Base-by-base conservation (phyloP, 257 asterid genomes). In the Gynochthodes officinalis region DNA sequence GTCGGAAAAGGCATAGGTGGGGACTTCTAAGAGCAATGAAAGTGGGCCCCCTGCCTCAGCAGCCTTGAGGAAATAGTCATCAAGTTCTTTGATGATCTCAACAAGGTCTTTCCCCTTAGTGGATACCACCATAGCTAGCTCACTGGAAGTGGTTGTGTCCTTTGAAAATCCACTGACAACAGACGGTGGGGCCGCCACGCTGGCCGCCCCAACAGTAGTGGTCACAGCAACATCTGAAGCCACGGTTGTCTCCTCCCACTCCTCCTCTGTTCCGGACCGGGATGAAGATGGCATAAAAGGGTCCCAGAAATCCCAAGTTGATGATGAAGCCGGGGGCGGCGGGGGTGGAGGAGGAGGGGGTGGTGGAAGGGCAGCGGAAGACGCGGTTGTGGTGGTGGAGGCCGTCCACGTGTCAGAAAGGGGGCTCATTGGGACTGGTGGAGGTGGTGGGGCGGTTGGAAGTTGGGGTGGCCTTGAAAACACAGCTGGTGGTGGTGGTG, bases 261-360 rank as follows among this genome's bases (percentile, higher is more conserved):
- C 95, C 76, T 89, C 96, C 84, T 88, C 96, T 0, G 86, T 87
- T 7, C 46, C 92, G 3, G 95, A 83, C 81, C 93, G 75, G 16
- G 89, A 85, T 0, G 92, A 72, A 19, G 88, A 62, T 0, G 93
- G 98, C 85, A 90, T 80, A 63, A 94, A 92, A 1, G 99, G 98
- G 85, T 91, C 96, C 97, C 97, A 94, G 83, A 91, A 91, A 78
- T 94, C 98, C 99, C 98, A 94, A 46, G 89, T 83, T 25, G 92
- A 81, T 3, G 86, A 69, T 8, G 86, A 71, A 30, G 81, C 82
- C 7, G 78, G 84, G 0, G 88, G 98, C 0, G 97, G 86, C 2
- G 84, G 98, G 0, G 98, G 97, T 0, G 86, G 85, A 0, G 97
- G 97, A 0, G 83, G 84, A 0, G 86, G 83, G 0, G 96, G 98